Percentiles rank a stretch among this genome's conserved stretches.
Conservation (phyloP, 2,329 filamentous ascomycete species). For the Colletotrichum spinosum region DNA sequence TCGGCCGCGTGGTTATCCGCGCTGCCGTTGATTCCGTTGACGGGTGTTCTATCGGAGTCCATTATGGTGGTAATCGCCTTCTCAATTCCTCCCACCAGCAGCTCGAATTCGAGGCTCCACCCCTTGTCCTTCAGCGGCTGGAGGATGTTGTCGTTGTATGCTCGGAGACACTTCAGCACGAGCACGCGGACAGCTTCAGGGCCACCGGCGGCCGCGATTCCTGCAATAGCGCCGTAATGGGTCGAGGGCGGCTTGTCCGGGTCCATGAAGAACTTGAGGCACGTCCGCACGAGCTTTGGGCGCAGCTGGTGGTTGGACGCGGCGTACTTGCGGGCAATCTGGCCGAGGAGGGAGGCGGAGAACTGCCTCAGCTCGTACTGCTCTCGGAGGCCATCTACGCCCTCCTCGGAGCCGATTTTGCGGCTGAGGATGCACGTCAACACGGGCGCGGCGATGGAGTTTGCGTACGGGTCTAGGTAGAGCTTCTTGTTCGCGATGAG, state of each 20-base stretch:
- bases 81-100: slow-evolving; percentile 67
- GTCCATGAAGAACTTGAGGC: slow-evolving; percentile 91
- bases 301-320: slow-evolving; percentile 84
- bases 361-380: slow-evolving; percentile 88
- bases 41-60: slow-evolving; percentile 39
- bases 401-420: slow-evolving; percentile 74
- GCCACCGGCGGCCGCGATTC: slow-evolving; percentile 81
- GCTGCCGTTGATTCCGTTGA: slow-evolving; percentile 39
- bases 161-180: slow-evolving; percentile 66
- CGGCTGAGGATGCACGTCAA: slow-evolving; percentile 91
- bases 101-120: slow-evolving; percentile 65
- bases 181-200: slow-evolving; percentile 68
- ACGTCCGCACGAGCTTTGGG: slow-evolving; percentile 90
- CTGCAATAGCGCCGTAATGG: slow-evolving; percentile 89
- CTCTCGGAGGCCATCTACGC: slow-evolving; percentile 64
- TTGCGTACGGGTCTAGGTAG: slow-evolving; percentile 74
- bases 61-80: slow-evolving; percentile 62
- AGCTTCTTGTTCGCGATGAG: slow-evolving; percentile 86
- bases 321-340: slow-evolving; percentile 84
- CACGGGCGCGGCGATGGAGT: slow-evolving; percentile 82
- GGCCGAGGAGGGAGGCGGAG: slow-evolving; percentile 82
- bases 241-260: slow-evolving; percentile 84
- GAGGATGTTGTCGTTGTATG: slow-evolving; percentile 65
- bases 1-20: slow-evolving; percentile 54
- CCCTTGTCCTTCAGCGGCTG: slow-evolving; percentile 64